phyloP scores from a whole-genome alignment of 129 eudicot genomes.

The Flaveria brownii region DNA sequence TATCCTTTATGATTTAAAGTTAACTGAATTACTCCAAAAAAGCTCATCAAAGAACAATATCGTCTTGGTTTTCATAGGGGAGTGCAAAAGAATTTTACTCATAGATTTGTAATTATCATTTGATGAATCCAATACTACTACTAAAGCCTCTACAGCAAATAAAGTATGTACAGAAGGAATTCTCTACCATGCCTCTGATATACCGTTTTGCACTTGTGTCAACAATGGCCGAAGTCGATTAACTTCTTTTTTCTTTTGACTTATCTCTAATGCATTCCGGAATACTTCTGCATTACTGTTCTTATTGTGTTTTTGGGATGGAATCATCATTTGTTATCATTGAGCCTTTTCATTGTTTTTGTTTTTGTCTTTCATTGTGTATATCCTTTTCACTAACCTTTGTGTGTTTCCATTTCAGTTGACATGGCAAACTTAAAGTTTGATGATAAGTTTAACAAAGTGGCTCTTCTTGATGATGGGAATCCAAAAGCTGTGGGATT shows the following conservation, averaged over 20 bases:
- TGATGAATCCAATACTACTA: slow-evolving; percentile 68
- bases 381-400: too few species aligned
- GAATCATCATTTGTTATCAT: too few species aligned
- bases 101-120: slow-evolving; percentile 61
- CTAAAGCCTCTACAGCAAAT: slow-evolving; percentile 84
- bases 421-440: too few species aligned
- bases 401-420: too few species aligned
- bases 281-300: too few species aligned
- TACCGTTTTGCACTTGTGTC: slow-evolving; percentile 77
- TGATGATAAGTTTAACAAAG: too few species aligned
- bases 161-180: slow-evolving; percentile 64
- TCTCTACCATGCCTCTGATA: slow-evolving; percentile 72
- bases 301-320: too few species aligned
- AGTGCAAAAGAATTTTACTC: slow-evolving; percentile 48
- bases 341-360: too few species aligned
- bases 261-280: slow-evolving; percentile 31
- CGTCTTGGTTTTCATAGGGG: slow-evolving; percentile 61
- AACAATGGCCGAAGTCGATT: slow-evolving; percentile 55
- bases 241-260: slow-evolving; percentile 69
- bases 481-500: too few species aligned
- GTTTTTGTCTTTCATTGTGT: too few species aligned
- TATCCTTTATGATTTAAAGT: slow-evolving; percentile 68
- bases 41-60: slow-evolving; percentile 66
- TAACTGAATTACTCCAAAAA: slow-evolving; percentile 68
- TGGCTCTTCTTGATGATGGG: too few species aligned